Base-by-base conservation (phyloP, 495 filamentous ascomycete genomes). In the Xylaria palmicola region DNA sequence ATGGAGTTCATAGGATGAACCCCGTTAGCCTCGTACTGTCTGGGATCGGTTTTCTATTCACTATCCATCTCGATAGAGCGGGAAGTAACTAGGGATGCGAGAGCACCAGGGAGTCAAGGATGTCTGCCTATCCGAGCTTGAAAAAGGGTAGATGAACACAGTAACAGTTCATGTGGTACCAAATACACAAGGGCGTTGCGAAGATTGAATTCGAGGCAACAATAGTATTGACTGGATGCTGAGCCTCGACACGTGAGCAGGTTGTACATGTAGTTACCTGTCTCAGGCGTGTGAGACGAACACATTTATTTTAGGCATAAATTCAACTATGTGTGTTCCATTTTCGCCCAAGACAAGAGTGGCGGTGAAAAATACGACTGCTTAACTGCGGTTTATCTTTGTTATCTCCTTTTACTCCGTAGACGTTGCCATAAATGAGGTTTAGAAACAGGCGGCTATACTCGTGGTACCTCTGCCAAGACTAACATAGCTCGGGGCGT, bases 1-100 rank as follows among this genome's bases (percentile, higher is more conserved):
- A 43, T 59, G 72, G 59, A 74, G 74, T 34, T 61, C 59, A n/a
- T 72, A 67, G 45, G 34, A 45, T 37, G 49, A 20, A 5, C 41
- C 39, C 40, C 17, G 4, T 55, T 54, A 41, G 29, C 50, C 40
- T 40, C 12, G 32, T 17, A 13, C 47, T n/a, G 19, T 48, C 32
- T 15, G 27, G 15, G 26, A 41, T 19, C 7, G 12, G n/a, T 1
- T 4, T 43, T 37, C 26, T 7, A 4, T n/a, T 44, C 9, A 20
- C 30, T 24, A n/a, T 5, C n/a, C 24, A 19, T 20, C 13, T 27
- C 6, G 20, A 24, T 7, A 22, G 48, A 50, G 27, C 4, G 48
- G 29, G 48, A 17, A 36, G 9, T 34, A 17, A 27, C 8, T 6
- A n/a, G 19, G 8, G 12, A 34, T 12, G 48, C n/a, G 9, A 22